Evolutionary conservation across 331 rosid genomes (phyloP).

Genomic region (Prunus yedoensis): DNA sequence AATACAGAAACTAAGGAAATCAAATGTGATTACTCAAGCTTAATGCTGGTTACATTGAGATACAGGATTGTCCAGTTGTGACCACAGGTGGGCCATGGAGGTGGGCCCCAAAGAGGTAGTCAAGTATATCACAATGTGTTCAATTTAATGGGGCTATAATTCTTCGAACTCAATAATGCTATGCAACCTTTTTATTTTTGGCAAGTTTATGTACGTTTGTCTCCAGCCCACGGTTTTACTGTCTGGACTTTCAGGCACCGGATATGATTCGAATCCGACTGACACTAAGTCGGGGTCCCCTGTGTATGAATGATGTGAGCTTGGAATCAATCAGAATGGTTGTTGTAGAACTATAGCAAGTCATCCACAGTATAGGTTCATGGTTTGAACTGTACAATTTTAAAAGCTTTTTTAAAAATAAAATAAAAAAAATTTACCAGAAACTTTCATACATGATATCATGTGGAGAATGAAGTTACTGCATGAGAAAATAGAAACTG

Average conservation of each 20-base stretch:
- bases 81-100: neutral
- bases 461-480: no score
- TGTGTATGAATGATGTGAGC: no score
- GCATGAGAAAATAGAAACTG: no score
- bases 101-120: no score
- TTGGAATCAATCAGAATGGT: neutral
- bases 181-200: neutral
- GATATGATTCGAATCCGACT: neutral
- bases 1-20: slow-evolving; percentile 19
- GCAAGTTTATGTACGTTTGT: neutral
- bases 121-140: no score
- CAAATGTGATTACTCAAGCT: slow-evolving; percentile 14
- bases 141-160: neutral
- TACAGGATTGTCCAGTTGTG: neutral
- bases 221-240: neutral
- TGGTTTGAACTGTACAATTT: no score
- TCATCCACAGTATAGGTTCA: no score
- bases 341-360: neutral
- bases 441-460: no score
- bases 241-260: neutral
- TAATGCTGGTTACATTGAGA: slow-evolving; percentile 2
- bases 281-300: no score
- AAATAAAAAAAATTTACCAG: no score
- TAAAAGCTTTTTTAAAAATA: no score
- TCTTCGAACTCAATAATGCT: neutral